Evolutionary conservation across 257 asterid genomes (phyloP).

Genomic region (Gentiana macrophylla): DNA sequence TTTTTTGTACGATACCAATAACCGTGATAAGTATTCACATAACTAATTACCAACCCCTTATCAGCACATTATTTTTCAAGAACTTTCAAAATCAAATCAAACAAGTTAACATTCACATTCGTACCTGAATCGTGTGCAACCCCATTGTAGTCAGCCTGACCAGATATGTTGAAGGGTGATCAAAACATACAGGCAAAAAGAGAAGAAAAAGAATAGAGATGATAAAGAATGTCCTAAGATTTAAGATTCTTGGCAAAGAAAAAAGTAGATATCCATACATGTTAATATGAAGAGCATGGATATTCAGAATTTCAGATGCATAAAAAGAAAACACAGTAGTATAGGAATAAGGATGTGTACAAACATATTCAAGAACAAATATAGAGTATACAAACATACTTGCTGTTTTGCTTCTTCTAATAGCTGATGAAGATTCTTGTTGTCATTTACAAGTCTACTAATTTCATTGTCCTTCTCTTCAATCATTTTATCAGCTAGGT

Average conservation of each 20-base stretch:
- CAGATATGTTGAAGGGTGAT: conserved; percentile 12
- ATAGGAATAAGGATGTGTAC: neutral
- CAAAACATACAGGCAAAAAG: conserved; percentile 17
- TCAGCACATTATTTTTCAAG: neutral
- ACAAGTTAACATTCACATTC: neutral
- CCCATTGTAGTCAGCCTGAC: conserved; percentile 49
- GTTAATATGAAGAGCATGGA: neutral
- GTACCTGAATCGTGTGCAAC: conserved; percentile 51
- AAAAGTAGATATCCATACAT: neutral
- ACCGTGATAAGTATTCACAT: neutral
- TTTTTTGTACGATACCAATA: no score
- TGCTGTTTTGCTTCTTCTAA: conserved; percentile 62
- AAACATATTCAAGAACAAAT: neutral
- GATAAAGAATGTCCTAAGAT: neutral
- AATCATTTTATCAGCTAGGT: conserved; percentile 95
- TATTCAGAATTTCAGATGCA: neutral
- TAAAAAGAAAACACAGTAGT: neutral
- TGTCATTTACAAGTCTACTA: conserved; percentile 74
- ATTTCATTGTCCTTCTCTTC: conserved; percentile 94
- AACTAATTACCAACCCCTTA: no score
- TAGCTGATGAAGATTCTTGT: conserved; percentile 49
- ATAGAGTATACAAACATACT: conserved; percentile 27
- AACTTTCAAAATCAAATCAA: neutral
- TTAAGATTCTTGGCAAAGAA: neutral
- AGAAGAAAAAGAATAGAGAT: neutral